Conservation (phyloP, 179 eudicot species). For the Heliamphora pulchella region DNA sequence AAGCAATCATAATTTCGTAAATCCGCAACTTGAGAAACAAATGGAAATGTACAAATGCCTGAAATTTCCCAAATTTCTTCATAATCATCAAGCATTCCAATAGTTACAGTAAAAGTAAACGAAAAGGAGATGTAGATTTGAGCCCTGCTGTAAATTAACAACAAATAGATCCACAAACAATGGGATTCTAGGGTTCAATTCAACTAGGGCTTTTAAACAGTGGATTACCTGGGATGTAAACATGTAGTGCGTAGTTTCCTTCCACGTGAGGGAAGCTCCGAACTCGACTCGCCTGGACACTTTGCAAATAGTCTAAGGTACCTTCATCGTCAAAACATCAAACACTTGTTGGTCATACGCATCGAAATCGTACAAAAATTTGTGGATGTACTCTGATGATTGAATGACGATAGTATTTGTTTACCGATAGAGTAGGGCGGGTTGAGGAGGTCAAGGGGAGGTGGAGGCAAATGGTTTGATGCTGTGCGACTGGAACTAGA, state of each 20-base stretch:
- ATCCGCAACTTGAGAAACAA: neutral
- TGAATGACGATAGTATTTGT: neutral
- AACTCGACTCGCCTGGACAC: slow-evolving; percentile 40
- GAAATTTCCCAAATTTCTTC: neutral
- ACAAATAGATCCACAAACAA: neutral
- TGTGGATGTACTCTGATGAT: too few species aligned
- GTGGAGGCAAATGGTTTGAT: slow-evolving; percentile 48
- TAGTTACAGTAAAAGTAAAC: neutral
- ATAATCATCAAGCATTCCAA: neutral
- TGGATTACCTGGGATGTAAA: slow-evolving; percentile 67
- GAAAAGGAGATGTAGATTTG: neutral
- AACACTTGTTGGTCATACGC: slow-evolving; percentile 26
- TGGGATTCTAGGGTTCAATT: neutral
- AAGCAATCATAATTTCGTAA: neutral
- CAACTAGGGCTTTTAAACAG: neutral
- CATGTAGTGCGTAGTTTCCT: slow-evolving; percentile 83
- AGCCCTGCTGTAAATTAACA: neutral
- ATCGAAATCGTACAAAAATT: too few species aligned
- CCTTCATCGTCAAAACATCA: slow-evolving; percentile 25
- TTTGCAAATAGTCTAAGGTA: slow-evolving; percentile 21
- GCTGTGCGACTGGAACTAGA: slow-evolving; percentile 14
- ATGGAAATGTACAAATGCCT: neutral
- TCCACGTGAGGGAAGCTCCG: slow-evolving; percentile 86
- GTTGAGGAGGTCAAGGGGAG: slow-evolving; percentile 60
- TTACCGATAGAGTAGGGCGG: slow-evolving; percentile 49